Base-by-base conservation (phyloP, 1,284 basidiomycete species). In the Melampsora allii-populina region DNA sequence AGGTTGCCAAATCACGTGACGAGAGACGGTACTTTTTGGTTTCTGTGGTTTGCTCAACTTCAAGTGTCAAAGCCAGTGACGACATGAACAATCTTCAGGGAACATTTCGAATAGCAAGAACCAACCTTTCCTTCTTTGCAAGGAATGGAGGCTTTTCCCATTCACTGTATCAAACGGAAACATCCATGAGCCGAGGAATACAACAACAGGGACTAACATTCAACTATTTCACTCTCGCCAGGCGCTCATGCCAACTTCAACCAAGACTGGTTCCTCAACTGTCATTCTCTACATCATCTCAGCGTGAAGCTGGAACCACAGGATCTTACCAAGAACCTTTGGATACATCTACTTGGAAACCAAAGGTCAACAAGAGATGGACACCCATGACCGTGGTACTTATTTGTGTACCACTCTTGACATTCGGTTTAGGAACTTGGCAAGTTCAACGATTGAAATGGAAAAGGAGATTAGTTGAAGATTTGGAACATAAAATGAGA, bases 381-480 rank as follows among this genome's bases (percentile, higher is more conserved):
- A 73, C 76, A 7, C 78, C 78, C 17, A 78, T 77, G 76, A 88
- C 92, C 81, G 77, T 94, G 21, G 82, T 95, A 12, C 85, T 96
- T 66, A 91, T 91, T 29, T 85, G 91, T 78, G 91, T 97, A 76
- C 95, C 95, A 0, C 83, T 98, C 76, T 88, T 96, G 79, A 93
- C 93, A 0, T 92, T 94, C 77, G 89, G 86, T n/a, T 85, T 98
- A 75, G 95, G 95, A 24, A 88, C 89, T 45, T 98, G 95, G 96
- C 95, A 99, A 81, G 79, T 87, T 39, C 86, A 92, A 79, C 86
- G 96, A 53, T 85, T 98, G 58, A 87, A 92, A 80, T 99, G 96
- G 96, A 99, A 99, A 83, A 84, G 97, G 39, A 86, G 87, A 66
- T 85, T 98, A 76, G 97, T 98, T 77, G 92, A 97, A 77, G 92